These are phyloP conservation scores for Saccharomycopsis fodiens DNA, from an alignment of 805 yeast genomes.

Conservation along the genomic window DNA sequence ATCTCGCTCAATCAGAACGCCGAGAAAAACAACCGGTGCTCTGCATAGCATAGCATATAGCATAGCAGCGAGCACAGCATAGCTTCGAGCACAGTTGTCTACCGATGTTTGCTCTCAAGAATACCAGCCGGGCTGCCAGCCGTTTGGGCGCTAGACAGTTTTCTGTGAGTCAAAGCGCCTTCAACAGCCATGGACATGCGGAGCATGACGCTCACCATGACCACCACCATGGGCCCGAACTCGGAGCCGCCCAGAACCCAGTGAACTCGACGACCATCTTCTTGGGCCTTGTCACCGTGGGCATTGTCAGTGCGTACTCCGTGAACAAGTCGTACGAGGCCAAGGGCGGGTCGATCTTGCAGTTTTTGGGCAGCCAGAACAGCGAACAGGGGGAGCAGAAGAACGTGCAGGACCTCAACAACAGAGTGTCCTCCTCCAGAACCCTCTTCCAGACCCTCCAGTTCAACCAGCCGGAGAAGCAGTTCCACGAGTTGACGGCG, in stretches of 20 bases:
- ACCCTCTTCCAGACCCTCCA: constrained; percentile 16
- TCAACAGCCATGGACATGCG: constrained; percentile 13
- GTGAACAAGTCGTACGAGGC: constrained; percentile 8
- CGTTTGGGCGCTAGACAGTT: not conserved
- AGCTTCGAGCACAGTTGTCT: no score
- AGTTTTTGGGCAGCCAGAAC: constrained; percentile 9
- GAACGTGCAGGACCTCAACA: constrained; percentile 4
- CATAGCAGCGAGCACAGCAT: no score
- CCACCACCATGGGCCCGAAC: constrained; percentile 19
- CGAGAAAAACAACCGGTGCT: not conserved
- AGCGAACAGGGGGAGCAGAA: constrained; percentile 3
- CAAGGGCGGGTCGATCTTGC: constrained; percentile 12
- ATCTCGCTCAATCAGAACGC: not conserved
- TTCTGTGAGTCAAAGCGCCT: not conserved
- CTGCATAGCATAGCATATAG: no score
- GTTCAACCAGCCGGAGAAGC: constrained; percentile 18
- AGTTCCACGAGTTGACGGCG: constrained; percentile 17
- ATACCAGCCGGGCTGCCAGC: not conserved
- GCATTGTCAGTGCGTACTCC: constrained; percentile 9
- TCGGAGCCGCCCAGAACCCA: constrained; percentile 13
- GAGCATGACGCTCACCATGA: constrained; percentile 14
- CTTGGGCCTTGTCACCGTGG: constrained; percentile 10
- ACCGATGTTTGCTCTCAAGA: not conserved
- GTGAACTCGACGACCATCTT: constrained; percentile 9
- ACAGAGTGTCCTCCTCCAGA: constrained; percentile 4